phyloP scores from a whole-genome alignment of 2,329 filamentous ascomycete genomes.

The Aspergillus awamori region DNA sequence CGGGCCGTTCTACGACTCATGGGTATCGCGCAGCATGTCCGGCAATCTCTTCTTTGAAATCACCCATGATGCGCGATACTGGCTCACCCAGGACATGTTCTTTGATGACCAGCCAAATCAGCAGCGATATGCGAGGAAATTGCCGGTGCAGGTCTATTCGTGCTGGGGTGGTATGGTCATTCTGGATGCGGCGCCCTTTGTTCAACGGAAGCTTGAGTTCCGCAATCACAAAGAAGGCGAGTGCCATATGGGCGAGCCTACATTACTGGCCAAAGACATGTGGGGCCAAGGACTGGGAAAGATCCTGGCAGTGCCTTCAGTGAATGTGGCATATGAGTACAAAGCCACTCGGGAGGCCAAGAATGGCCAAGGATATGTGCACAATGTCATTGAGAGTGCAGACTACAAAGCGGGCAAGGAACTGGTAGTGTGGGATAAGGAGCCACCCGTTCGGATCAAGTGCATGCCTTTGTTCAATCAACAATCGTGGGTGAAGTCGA shows the following conservation, averaged over 20 bases:
- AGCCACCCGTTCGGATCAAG: background rate
- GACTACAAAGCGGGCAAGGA: background rate
- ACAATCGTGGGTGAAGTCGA: conserved; percentile 1
- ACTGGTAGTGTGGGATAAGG: background rate
- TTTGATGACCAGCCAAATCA: background rate
- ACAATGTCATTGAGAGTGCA: background rate
- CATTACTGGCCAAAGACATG: background rate
- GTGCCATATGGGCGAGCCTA: conserved; percentile 3
- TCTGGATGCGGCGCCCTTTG: background rate
- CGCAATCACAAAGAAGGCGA: background rate
- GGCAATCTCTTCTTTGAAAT: conserved; percentile 5
- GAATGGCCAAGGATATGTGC: background rate
- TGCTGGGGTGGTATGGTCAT: conserved; percentile 6
- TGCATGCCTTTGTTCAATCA: conserved; percentile 7
- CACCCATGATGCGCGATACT: background rate
- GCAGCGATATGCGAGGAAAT: background rate
- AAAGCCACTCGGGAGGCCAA: background rate
- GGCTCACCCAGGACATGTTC: conserved; percentile 3
- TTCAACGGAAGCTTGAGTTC: background rate
- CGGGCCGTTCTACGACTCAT: conserved; percentile 1
- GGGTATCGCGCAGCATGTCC: conserved; percentile 1
- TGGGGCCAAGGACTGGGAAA: background rate
- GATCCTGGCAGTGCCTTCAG: background rate
- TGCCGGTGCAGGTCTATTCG: background rate
- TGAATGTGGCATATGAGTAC: conserved; percentile 5